Evolutionary conservation across 2,329 filamentous ascomycete species (phyloP).

Genomic region (Rutstroemia sp.): DNA sequence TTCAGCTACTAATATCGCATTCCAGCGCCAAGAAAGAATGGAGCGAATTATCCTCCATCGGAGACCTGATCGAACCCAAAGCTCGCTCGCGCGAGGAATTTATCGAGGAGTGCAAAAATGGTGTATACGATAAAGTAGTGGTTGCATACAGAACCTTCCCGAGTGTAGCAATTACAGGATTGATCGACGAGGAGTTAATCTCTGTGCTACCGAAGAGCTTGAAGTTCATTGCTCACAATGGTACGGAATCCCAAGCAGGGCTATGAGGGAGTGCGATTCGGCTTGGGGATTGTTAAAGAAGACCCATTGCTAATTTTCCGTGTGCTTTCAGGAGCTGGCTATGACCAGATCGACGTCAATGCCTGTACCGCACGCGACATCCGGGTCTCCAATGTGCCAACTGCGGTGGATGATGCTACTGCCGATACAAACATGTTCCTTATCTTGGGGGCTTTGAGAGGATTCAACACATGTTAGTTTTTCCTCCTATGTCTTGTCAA

Average conservation of each 20-base stretch:
- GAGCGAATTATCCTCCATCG: constrained; percentile 52
- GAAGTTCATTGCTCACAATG: constrained; percentile 54
- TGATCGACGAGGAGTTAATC: constrained; percentile 64
- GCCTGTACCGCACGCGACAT: constrained; percentile 62
- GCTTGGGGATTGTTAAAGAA: neutral
- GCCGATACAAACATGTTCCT: constrained; percentile 77
- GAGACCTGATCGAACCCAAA: constrained; percentile 56
- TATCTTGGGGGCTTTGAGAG: constrained; percentile 70
- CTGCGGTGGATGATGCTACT: constrained; percentile 73
- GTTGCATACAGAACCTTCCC: constrained; percentile 66
- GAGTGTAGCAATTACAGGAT: constrained; percentile 57
- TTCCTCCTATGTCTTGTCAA: neutral
- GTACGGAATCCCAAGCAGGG: constrained; percentile 30
- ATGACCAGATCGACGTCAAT: constrained; percentile 71
- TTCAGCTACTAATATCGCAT: constrained; percentile 1
- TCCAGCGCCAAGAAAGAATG: constrained; percentile 58
- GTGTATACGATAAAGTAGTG: constrained; percentile 56
- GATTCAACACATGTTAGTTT: constrained; percentile 49
- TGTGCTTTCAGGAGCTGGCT: constrained; percentile 58
- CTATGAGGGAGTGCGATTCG: too few relatives aligned
- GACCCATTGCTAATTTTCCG: neutral
- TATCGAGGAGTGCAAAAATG: constrained; percentile 57
- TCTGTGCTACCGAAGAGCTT: constrained; percentile 45
- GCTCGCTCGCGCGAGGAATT: constrained; percentile 60
- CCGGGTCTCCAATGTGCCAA: constrained; percentile 74